Evolutionary conservation across 768 basidiomycete genomes (phyloP), one percentile per base, ranked within the genome.

Genomic region (Rhodosporidiobolus odoratus): DNA sequence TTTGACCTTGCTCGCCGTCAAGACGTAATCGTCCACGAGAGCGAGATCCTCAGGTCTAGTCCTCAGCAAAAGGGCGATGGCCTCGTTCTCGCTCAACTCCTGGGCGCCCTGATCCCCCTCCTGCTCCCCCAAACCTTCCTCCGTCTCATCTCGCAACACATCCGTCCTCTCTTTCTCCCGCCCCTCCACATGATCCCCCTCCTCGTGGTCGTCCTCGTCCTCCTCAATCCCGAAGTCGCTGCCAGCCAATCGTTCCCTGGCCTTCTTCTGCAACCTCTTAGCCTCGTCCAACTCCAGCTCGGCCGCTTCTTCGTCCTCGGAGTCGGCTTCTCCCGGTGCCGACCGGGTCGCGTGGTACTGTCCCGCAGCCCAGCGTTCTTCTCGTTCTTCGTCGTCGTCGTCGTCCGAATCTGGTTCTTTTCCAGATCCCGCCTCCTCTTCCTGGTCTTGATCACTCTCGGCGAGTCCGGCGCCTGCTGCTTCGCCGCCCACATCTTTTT

Each of bases 201-300:
- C 58, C 7, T 54, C 66, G 19, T 54, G 52, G 1, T 37, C 58
- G 10, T 57, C 63, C 27, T 62, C 69, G 10, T 52, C 65, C 15
- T 67, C 59, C 13, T 47, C 69, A 25, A 72, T 15, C 7, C 71
- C 74, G 16, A 61, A 75, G 43, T 78, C 77, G 21, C 41, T 58
- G 0, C 71, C 73, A 4, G n/a, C 47, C 7, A 76, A 34, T 2
- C 58, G 48, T 23, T 66, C 69, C 23, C 50, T 50, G n/a, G 64
- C 58, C 38, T 67, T 65, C 37, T 63, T 54, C 70, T 77, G 76
- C 50, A 77, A 58, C 45, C 76, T 13, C 7, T 68, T 43, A 21
- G 75, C 74, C 69, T 77, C 76, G 19, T 69, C 62, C 25, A 72
- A 62, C 57, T 77, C 76, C 41, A 76, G 63, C 54, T 68, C 69